Conservation (phyloP, 192 early-diverging fungal genomes). For the Rhizoclosmatium sp. region DNA sequence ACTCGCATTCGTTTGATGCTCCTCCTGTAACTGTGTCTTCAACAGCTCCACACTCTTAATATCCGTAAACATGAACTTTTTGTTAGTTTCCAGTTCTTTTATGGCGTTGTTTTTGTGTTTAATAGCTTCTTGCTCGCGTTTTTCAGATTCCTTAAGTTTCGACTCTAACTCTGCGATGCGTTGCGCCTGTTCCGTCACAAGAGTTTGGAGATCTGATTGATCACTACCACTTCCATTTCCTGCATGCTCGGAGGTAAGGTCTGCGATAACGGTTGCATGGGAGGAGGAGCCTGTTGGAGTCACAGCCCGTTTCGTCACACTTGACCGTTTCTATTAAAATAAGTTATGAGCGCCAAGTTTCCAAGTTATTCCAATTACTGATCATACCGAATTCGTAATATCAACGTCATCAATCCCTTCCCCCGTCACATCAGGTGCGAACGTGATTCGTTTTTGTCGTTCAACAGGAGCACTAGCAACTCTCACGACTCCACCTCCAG, state of each 20-base stretch:
- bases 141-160: conserved; percentile 28
- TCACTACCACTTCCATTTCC: background rate
- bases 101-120: conserved; percentile 20
- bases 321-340: conserved; percentile 22
- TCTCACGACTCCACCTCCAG: background rate
- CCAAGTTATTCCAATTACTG: background rate
- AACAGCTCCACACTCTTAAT: conserved; percentile 35
- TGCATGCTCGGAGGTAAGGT: background rate
- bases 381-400: background rate
- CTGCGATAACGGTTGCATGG: conserved; percentile 10
- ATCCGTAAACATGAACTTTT: conserved; percentile 40
- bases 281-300: conserved; percentile 9
- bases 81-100: conserved; percentile 35
- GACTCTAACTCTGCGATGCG: conserved; percentile 36
- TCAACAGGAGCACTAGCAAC: conserved; percentile 34
- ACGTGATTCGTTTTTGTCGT: conserved; percentile 35
- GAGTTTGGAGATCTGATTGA: conserved; percentile 5
- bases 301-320: background rate
- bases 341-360: background rate
- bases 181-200: conserved; percentile 31
- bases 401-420: conserved; percentile 15
- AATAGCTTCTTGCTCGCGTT: conserved; percentile 14
- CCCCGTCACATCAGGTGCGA: conserved; percentile 35
- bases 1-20: conserved; percentile 41
- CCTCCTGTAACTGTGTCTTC: conserved; percentile 41